These are phyloP conservation scores for Lactarius sp. DNA, from an alignment of 768 basidiomycete genomes.

Conservation along the genomic window DNA sequence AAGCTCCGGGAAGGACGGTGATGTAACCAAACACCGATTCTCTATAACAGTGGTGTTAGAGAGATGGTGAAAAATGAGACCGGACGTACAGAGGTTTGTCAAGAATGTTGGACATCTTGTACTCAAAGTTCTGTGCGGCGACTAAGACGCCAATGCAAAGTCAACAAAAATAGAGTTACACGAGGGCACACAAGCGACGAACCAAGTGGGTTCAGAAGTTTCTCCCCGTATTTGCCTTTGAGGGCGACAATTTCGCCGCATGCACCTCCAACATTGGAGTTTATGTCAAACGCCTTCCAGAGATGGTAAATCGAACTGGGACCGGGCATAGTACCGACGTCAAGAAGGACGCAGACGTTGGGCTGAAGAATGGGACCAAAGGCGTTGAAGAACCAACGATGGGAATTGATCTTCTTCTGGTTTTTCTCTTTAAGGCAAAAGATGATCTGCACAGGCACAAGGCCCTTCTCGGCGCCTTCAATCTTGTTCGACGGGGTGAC, in stretches of 20 bases:
- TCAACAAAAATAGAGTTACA: not conserved
- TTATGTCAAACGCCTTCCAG: slow-evolving; percentile 94
- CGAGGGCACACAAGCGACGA: slow-evolving; percentile 1
- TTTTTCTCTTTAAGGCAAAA: slow-evolving; percentile 93
- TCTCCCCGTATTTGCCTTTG: slow-evolving; percentile 76
- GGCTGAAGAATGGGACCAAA: slow-evolving; percentile 79
- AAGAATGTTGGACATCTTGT: slow-evolving; percentile 90
- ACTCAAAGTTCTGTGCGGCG: slow-evolving; percentile 91
- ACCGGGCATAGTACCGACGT: slow-evolving; percentile 83
- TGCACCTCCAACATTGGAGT: slow-evolving; percentile 85
- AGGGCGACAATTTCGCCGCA: slow-evolving; percentile 95
- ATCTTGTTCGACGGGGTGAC: slow-evolving; percentile 78
- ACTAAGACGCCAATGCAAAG: slow-evolving; percentile 36
- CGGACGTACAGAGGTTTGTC: slow-evolving; percentile 70
- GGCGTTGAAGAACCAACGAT: slow-evolving; percentile 93
- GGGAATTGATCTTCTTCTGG: slow-evolving; percentile 94
- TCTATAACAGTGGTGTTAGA: slow-evolving; percentile 29
- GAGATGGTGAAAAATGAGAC: not conserved
- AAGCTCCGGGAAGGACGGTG: slow-evolving; percentile 88
- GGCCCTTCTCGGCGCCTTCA: slow-evolving; percentile 70
- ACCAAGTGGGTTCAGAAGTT: slow-evolving; percentile 74
- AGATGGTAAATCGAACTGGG: slow-evolving; percentile 87
- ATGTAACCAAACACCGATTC: slow-evolving; percentile 93
- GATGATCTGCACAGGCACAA: slow-evolving; percentile 87
- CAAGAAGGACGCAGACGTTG: slow-evolving; percentile 88